These are phyloP conservation scores for Luzula sylvatica DNA, from an alignment of 176 grass and related monocot genomes.

Conservation along the genomic window DNA sequence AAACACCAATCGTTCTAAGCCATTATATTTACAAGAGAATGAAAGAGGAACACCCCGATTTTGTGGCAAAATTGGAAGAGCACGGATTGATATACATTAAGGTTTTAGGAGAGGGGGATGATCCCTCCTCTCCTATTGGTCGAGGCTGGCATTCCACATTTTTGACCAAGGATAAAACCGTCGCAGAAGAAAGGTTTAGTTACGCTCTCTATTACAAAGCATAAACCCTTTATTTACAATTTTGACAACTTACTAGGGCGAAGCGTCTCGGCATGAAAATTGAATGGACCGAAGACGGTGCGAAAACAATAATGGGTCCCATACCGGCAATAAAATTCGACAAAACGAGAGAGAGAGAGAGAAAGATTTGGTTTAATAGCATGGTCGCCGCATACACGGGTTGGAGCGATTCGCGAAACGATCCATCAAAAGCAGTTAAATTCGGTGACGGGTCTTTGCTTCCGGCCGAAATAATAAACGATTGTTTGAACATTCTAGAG, in stretches of 20 bases:
- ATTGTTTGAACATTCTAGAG: slow-evolving; percentile 59
- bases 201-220: too few species aligned
- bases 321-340: slow-evolving; percentile 65
- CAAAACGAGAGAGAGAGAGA: slow-evolving; percentile 28
- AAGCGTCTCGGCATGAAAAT: slow-evolving; percentile 61
- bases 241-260: slow-evolving; percentile 24
- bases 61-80: slow-evolving; percentile 75
- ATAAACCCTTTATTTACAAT: too few species aligned
- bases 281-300: slow-evolving; percentile 66
- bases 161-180: slow-evolving; percentile 58
- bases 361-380: slow-evolving; percentile 96
- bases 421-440: slow-evolving; percentile 73
- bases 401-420: slow-evolving; percentile 79
- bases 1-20: slow-evolving; percentile 79
- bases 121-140: slow-evolving; percentile 86
- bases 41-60: slow-evolving; percentile 45
- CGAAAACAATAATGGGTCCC: slow-evolving; percentile 76
- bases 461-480: slow-evolving; percentile 46
- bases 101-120: slow-evolving; percentile 72
- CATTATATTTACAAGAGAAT: slow-evolving; percentile 71
- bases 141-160: slow-evolving; percentile 97
- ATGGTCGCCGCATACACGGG: slow-evolving; percentile 93
- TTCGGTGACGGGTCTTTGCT: slow-evolving; percentile 59
- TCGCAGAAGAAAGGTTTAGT: slow-evolving; percentile 60
- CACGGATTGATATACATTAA: slow-evolving; percentile 62